Evolutionary conservation across 2,329 filamentous ascomycete genomes (phyloP), one percentile per base, ranked within the genome.

Genomic region (Aspergillus unguis): DNA sequence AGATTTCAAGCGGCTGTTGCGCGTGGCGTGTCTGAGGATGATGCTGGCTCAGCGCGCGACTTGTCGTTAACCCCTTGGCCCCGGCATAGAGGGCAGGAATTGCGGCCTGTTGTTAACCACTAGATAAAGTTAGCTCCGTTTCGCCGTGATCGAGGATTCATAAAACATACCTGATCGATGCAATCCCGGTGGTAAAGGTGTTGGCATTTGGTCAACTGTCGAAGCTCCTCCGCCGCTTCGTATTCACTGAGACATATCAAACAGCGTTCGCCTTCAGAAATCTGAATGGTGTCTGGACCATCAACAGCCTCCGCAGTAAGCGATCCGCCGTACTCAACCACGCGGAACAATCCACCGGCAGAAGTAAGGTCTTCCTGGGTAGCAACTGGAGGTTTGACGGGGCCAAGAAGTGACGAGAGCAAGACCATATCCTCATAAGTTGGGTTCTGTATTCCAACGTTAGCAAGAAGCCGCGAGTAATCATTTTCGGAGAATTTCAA

Each of bases 341-440:
- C 77, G 27, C 71, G 75, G 66, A 81, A 86, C 6, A 86, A 60
- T 2, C 85, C 85, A 23, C 82, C 81, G 11, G 85, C 83, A 41
- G 79, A 77, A 47, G 80, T 79, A 27, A 88, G 77, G 61, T 87
- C 85, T 50, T 83, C 81, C 55, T 83, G 79, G 51, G 78, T 82
- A 17, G 85, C 85, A 46, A 88, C 85, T 3, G 85, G 85, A 2
- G 85, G 84, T 63, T 87, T 87, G 3, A 81, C 85, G 44, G 85
- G 85, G 1, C 85, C 85, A 11, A 88, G 73, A 8, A 87, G 75
- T 9, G 83, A 84, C 9, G 84, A 86, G 3, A 88, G 75, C 41
- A 87, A 72, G 65, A 87, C 80, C 85, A 88, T 87, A 60, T 88
- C 85, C 68, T 88, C 85, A 62, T 88, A 87, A 1, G 85, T 86